Evolutionary conservation across 2,329 filamentous ascomycete species (phyloP).

Genomic region (Scopulariopsis brevicaulis): DNA sequence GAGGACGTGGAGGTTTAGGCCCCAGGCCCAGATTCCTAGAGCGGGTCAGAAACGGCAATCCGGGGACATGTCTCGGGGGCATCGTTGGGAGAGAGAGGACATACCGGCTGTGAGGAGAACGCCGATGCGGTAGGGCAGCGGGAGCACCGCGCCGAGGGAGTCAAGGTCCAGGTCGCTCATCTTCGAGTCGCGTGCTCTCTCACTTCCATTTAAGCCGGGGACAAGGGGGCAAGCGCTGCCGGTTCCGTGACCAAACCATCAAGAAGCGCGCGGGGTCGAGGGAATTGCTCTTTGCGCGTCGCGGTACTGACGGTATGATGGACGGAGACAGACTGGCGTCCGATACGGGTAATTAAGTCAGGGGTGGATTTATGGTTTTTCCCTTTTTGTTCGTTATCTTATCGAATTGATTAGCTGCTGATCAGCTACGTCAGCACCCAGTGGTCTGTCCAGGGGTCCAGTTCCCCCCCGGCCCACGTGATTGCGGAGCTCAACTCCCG

Average conservation of each 20-base stretch:
- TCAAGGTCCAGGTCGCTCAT: slow-evolving; percentile 54
- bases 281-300: not conserved
- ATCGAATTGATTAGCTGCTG: not conserved
- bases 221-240: not conserved
- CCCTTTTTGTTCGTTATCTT: not conserved
- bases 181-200: not conserved
- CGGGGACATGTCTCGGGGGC: not conserved
- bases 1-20: slow-evolving; percentile 80
- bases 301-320: not conserved
- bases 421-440: not conserved
- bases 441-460: not conserved
- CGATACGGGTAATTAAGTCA: not conserved
- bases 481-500: not conserved
- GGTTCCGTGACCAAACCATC: not conserved
- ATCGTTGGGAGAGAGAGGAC: slow-evolving; percentile 11
- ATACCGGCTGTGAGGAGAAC: slow-evolving; percentile 76
- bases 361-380: not conserved
- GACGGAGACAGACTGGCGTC: not conserved
- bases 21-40: slow-evolving; percentile 90
- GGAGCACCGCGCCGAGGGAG: slow-evolving; percentile 76
- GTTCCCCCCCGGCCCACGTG: not conserved
- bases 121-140: slow-evolving; percentile 80
- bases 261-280: not conserved
- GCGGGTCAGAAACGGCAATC: not conserved
- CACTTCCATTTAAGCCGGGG: not conserved